Evolutionary conservation across 768 basidiomycete genomes (phyloP).

Genomic region (Lactarius hatsudake): DNA sequence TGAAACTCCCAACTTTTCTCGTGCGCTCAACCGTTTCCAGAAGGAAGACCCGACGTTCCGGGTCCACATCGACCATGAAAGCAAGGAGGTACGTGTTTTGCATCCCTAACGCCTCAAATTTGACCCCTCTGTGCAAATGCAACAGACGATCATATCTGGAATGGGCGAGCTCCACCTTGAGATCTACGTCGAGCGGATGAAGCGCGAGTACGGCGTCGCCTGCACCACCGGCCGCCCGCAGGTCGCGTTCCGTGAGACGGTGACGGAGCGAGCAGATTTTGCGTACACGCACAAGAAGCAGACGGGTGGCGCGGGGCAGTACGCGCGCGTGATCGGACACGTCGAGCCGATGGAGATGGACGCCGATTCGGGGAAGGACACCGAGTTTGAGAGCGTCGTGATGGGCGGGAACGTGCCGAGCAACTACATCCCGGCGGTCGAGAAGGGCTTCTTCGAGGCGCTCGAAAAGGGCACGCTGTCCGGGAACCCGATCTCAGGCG

Average conservation of each 20-base stretch:
- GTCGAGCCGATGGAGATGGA: conserved; percentile 85
- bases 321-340: conserved; percentile 85
- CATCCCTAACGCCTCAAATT: conserved; percentile 4
- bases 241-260: conserved; percentile 95
- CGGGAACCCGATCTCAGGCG: conserved; percentile 84
- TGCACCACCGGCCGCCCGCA: conserved; percentile 94
- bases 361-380: conserved; percentile 75
- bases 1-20: conserved; percentile 95
- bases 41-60: conserved; percentile 99
- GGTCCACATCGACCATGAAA: conserved; percentile 91
- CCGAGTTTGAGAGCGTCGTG: conserved; percentile 80
- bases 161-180: conserved; percentile 99
- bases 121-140: background rate
- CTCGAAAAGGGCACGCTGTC: conserved; percentile 86
- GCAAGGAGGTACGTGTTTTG: conserved; percentile 69
- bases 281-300: conserved; percentile 97
- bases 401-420: conserved; percentile 91
- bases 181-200: conserved; percentile 99
- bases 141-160: conserved; percentile 94
- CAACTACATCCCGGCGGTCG: conserved; percentile 90
- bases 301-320: conserved; percentile 95
- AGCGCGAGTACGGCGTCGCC: conserved; percentile 92
- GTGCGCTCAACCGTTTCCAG: conserved; percentile 95
- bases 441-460: conserved; percentile 97
- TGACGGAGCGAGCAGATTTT: conserved; percentile 80